Conservation (phyloP, 202 grass and related monocot genomes). For the Setaria viridis region DNA sequence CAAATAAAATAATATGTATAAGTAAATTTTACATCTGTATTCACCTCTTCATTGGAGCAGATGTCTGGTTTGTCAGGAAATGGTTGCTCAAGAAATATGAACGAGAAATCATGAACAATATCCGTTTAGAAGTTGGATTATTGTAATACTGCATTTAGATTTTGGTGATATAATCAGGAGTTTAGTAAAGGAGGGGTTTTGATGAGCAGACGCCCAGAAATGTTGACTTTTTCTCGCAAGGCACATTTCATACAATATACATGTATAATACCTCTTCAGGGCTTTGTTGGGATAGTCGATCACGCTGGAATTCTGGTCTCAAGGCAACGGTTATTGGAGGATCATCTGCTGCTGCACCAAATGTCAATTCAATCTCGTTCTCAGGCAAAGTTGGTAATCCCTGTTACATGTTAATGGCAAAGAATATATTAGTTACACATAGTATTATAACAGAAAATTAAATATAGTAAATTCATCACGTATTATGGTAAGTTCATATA, state of each 20-base stretch:
- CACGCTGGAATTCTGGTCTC: conserved; percentile 61
- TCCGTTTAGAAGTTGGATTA: conserved; percentile 1
- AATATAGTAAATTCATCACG: not conserved
- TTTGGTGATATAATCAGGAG: not conserved
- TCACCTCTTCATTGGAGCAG: conserved; percentile 21
- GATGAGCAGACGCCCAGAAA: not conserved
- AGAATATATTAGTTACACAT: conserved; percentile 11
- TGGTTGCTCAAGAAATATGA: conserved; percentile 14
- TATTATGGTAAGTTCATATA: not conserved
- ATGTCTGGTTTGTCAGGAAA: conserved; percentile 22
- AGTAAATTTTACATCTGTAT: conserved; percentile 19
- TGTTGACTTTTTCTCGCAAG: not conserved
- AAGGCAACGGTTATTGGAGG: conserved; percentile 56
- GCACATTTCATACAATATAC: conserved; percentile 22
- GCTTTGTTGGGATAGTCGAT: conserved; percentile 62
- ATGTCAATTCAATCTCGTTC: conserved; percentile 39
- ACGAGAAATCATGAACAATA: not conserved
- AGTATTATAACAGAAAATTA: not conserved
- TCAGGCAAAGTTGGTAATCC: conserved; percentile 59
- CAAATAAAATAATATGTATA: conserved; percentile 28
- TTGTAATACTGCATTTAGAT: conserved; percentile 1
- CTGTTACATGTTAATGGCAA: conserved; percentile 44
- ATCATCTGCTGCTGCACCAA: conserved; percentile 47
- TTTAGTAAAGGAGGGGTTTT: not conserved
- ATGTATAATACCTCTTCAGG: conserved; percentile 56